Percentiles rank a stretch among this genome's conserved stretches.
phyloP scores from a whole-genome alignment of 495 filamentous ascomycete species.

The Echria macrotheca region DNA sequence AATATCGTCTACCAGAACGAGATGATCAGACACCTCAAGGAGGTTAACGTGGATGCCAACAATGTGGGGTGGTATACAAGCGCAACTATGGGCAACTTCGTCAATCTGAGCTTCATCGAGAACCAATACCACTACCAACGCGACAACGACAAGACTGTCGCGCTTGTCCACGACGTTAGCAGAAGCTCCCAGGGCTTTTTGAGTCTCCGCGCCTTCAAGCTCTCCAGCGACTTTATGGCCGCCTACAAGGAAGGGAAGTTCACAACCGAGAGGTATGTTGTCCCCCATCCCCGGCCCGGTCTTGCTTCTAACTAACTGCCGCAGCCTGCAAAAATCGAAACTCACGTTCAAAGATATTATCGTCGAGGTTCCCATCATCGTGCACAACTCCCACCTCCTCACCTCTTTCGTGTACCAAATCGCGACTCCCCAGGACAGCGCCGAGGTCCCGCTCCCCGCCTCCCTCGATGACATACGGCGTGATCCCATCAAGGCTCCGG shows the following conservation, averaged over 20 bases:
- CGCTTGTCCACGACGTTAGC: conserved; percentile 90
- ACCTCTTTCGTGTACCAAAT: conserved; percentile 92
- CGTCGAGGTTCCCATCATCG: conserved; percentile 80
- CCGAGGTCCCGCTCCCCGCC: conserved; percentile 63
- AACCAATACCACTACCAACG: conserved; percentile 97
- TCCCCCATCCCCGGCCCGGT: too few relatives aligned
- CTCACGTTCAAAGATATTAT: conserved; percentile 92
- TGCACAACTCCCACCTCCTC: conserved; percentile 96
- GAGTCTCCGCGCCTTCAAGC: conserved; percentile 82
- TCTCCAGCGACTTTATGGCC: conserved; percentile 83
- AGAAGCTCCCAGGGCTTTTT: conserved; percentile 87
- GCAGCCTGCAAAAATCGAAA: conserved; percentile 82
- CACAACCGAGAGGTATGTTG: conserved; percentile 78
- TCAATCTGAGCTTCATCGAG: conserved; percentile 91
- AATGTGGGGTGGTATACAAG: conserved; percentile 98
- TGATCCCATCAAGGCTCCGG: conserved; percentile 51
- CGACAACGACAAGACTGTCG: conserved; percentile 90
- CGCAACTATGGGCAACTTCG: conserved; percentile 97
- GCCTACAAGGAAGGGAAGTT: conserved; percentile 96
- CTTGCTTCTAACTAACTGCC: too few relatives aligned
- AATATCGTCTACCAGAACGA: conserved; percentile 88
- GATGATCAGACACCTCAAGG: conserved; percentile 93
- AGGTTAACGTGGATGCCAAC: conserved; percentile 98
- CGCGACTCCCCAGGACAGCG: conserved; percentile 47
- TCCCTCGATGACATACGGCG: conserved; percentile 68